Conservation (phyloP, 2,329 filamentous ascomycete species). For the Phaeophleospora eucalypticola region DNA sequence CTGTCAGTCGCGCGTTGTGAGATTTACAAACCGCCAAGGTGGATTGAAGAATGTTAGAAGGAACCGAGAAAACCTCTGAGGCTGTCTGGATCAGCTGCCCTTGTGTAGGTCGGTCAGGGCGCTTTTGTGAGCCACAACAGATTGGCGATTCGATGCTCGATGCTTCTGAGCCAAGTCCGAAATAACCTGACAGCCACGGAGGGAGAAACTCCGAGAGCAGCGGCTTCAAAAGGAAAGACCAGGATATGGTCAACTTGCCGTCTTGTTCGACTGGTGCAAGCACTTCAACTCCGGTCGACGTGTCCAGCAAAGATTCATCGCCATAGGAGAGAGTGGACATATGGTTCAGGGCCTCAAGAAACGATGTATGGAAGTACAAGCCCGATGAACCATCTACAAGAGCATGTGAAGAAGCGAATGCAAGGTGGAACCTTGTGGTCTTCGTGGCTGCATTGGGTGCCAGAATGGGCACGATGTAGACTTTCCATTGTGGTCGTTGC, state of each 20-base stretch:
- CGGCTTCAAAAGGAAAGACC: constrained; percentile 41
- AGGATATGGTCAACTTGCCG: constrained; percentile 41
- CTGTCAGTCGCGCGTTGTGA: constrained; percentile 41
- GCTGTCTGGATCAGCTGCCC: constrained; percentile 25
- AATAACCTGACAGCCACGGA: constrained; percentile 26
- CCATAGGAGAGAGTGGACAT: not conserved
- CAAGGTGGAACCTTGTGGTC: constrained; percentile 21
- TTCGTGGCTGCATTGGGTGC: not conserved
- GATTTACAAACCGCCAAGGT: constrained; percentile 31
- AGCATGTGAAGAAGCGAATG: constrained; percentile 43
- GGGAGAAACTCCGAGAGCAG: constrained; percentile 39
- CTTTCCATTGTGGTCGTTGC: constrained; percentile 41
- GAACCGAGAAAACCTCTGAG: constrained; percentile 33
- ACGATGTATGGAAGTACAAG: constrained; percentile 40
- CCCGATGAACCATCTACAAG: constrained; percentile 44
- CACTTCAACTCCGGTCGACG: constrained; percentile 20
- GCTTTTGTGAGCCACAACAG: constrained; percentile 18
- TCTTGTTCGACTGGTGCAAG: constrained; percentile 39
- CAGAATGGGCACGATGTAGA: constrained; percentile 36
- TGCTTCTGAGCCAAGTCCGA: constrained; percentile 31
- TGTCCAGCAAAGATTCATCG: constrained; percentile 11
- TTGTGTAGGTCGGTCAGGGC: constrained; percentile 8
- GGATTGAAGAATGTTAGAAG: constrained; percentile 23
- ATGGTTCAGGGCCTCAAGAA: constrained; percentile 31
- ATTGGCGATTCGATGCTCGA: constrained; percentile 21